Percentiles rank a stretch among this genome's conserved stretches.
phyloP scores from a whole-genome alignment of 352 stramenopile genomes.

The Globisporangium nagaii region DNA sequence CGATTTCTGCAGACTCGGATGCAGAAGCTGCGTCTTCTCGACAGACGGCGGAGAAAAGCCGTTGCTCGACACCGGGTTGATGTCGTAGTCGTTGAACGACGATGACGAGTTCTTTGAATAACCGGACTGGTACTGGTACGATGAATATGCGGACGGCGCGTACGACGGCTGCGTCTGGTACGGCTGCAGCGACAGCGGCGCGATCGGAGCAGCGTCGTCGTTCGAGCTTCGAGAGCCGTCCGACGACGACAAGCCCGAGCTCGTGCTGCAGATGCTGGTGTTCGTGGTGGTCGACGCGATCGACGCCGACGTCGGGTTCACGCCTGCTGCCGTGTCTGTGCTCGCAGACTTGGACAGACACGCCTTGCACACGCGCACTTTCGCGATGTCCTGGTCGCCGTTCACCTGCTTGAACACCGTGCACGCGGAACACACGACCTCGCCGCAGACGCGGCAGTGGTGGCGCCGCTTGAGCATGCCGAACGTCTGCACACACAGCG shows the following conservation, averaged over 20 bases:
- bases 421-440: conserved; percentile 80
- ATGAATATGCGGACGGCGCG: neutral
- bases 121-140: conserved; percentile 7
- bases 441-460: conserved; percentile 82
- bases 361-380: conserved; percentile 76
- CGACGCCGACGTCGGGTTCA: conserved; percentile 19
- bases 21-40: conserved; percentile 11
- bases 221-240: conserved; percentile 31
- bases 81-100: conserved; percentile 47
- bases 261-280: conserved; percentile 31
- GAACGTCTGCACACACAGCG: conserved; percentile 73
- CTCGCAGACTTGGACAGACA: conserved; percentile 64
- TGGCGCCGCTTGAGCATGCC: conserved; percentile 78
- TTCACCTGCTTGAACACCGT: conserved; percentile 77
- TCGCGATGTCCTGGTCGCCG: conserved; percentile 37
- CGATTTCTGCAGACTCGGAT: conserved; percentile 13
- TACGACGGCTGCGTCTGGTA: neutral
- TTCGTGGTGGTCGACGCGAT: conserved; percentile 16
- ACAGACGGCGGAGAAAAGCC: neutral
- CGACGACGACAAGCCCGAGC: conserved; percentile 33
- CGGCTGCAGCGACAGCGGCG: neutral
- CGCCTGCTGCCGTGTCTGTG: conserved; percentile 5
- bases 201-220: conserved; percentile 10
- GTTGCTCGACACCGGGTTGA: conserved; percentile 15
- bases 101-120: conserved; percentile 27